phyloP scores from a whole-genome alignment of 2,329 filamentous ascomycete genomes.

The Drechslera avenae region DNA sequence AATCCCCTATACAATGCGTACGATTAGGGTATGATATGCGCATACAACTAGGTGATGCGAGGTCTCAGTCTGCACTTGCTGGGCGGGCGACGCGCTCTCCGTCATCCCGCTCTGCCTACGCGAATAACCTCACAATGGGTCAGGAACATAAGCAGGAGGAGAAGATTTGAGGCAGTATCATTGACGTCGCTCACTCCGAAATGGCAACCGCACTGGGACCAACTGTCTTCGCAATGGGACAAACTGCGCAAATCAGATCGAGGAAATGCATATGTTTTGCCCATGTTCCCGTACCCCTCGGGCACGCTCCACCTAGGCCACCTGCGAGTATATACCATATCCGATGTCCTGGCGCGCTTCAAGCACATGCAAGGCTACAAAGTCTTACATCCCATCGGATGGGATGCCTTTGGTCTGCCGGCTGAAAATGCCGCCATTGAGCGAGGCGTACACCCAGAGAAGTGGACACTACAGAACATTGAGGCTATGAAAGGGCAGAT shows the following conservation, averaged over 20 bases:
- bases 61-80: constrained; percentile 30
- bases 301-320: constrained; percentile 86
- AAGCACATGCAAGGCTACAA: constrained; percentile 73
- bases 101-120: constrained; percentile 12
- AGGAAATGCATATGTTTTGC: constrained; percentile 70
- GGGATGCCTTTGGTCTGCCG: constrained; percentile 90
- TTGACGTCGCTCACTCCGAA: constrained; percentile 46
- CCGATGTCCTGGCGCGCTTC: constrained; percentile 81
- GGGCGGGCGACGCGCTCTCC: constrained; percentile 32
- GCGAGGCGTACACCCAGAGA: constrained; percentile 74
- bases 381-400: constrained; percentile 88
- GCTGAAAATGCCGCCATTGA: constrained; percentile 92
- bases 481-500: constrained; percentile 83
- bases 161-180: constrained; percentile 10
- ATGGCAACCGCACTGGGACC: constrained; percentile 60
- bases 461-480: constrained; percentile 83
- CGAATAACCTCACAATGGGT: constrained; percentile 14
- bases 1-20: constrained; percentile 2
- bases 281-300: constrained; percentile 94
- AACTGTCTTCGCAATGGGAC: constrained; percentile 15
- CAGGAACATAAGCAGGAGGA: constrained; percentile 4
- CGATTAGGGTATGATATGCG: constrained; percentile 18
- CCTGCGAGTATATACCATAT: constrained; percentile 86
- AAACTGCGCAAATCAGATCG: constrained; percentile 15
- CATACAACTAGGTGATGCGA: constrained; percentile 35